Evolutionary conservation across 177 flowering plant species (phyloP).

Genomic region (Telopea speciosissima): DNA sequence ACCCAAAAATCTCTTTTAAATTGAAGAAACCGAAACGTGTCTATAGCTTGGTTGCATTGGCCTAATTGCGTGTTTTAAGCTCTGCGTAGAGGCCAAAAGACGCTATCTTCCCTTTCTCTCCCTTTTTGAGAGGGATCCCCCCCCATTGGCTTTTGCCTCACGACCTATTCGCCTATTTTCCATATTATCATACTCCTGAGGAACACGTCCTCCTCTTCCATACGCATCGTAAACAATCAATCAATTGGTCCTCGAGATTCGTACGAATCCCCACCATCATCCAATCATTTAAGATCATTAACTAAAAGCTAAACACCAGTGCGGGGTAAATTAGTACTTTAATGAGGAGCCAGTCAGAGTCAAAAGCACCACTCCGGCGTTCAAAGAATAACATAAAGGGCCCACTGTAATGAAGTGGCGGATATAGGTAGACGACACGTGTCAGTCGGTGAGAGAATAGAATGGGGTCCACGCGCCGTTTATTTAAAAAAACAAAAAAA

Average conservation of each 20-base stretch:
- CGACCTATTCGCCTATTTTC: no score
- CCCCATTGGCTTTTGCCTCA: no score
- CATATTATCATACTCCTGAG: no score
- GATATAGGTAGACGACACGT: slow-evolving; percentile 20
- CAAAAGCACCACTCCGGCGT: slow-evolving; percentile 25
- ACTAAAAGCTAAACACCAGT: no score
- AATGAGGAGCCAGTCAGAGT: slow-evolving; percentile 9
- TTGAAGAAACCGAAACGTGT: slow-evolving; percentile 37
- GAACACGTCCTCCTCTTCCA: no score
- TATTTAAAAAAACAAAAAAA: no score
- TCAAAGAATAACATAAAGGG: slow-evolving; percentile 18
- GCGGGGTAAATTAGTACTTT: no score
- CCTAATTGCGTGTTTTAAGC: slow-evolving; percentile 48
- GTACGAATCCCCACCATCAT: no score
- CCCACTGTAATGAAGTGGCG: neutral
- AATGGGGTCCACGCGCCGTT: slow-evolving; percentile 17
- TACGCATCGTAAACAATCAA: no score
- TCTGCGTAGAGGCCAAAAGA: slow-evolving; percentile 61
- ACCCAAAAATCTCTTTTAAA: neutral
- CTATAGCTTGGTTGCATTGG: slow-evolving; percentile 2
- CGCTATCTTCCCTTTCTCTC: slow-evolving; percentile 26
- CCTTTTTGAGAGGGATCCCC: no score
- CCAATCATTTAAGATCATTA: no score
- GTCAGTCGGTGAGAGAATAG: slow-evolving; percentile 10
- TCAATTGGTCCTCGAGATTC: no score